Evolutionary conservation across 2,329 filamentous ascomycete species (phyloP).

Genomic region (Cladobotryum mycophilum): DNA sequence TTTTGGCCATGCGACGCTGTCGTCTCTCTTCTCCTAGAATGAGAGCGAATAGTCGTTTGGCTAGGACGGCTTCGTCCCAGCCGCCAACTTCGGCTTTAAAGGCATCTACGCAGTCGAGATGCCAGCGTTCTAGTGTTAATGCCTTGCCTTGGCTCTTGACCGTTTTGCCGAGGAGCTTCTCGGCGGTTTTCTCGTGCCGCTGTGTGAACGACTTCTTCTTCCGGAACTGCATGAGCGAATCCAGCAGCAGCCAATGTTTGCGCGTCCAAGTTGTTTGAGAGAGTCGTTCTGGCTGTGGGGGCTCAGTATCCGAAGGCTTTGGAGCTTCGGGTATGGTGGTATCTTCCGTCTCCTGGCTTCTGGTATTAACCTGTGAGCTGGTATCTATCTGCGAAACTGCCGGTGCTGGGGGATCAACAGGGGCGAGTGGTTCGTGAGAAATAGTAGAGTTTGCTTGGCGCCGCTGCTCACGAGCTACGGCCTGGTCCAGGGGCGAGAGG

Average conservation of each 20-base stretch:
- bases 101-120: conserved; percentile 51
- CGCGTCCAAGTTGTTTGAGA: conserved; percentile 43
- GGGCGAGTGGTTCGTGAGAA: conserved; percentile 2
- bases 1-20: conserved; percentile 12
- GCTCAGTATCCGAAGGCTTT: background rate
- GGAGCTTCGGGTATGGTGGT: conserved; percentile 24
- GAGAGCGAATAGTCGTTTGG: conserved; percentile 47
- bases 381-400: conserved; percentile 19
- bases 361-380: conserved; percentile 18
- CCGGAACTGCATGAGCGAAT: conserved; percentile 46
- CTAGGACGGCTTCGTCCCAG: conserved; percentile 45
- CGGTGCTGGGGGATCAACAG: conserved; percentile 3
- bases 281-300: conserved; percentile 19
- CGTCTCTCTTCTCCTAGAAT: conserved; percentile 43
- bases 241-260: conserved; percentile 48
- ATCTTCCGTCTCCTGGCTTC: conserved; percentile 24
- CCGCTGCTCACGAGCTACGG: conserved; percentile 25
- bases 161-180: conserved; percentile 41
- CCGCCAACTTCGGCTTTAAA: conserved; percentile 42
- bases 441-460: conserved; percentile 20
- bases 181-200: conserved; percentile 22
- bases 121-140: conserved; percentile 48
- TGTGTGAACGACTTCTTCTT: conserved; percentile 31
- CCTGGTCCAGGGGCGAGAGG: conserved; percentile 40
- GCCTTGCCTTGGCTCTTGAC: conserved; percentile 40